Percentiles rank a stretch among this genome's conserved stretches.
phyloP scores from a whole-genome alignment of 495 filamentous ascomycete genomes.

The Penicillium coprophilum region DNA sequence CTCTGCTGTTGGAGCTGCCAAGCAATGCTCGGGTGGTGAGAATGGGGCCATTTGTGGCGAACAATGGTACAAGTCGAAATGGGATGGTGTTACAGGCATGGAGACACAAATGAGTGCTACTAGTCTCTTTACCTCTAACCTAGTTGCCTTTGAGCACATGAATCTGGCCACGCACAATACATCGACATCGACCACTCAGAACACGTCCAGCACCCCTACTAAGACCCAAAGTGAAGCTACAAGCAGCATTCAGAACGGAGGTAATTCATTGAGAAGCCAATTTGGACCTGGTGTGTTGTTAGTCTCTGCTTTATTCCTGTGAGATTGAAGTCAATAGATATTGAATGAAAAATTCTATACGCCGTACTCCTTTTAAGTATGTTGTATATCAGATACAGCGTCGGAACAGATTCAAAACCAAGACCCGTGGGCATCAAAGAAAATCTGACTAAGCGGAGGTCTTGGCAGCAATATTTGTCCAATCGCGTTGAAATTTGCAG shows the following conservation, averaged over 20 bases:
- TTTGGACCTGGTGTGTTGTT: too few species aligned
- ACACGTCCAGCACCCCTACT: not conserved
- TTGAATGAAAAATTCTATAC: too few species aligned
- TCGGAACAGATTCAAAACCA: too few species aligned
- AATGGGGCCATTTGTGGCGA: conserved; percentile 65
- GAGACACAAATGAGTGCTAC: conserved; percentile 35
- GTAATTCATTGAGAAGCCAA: too few species aligned
- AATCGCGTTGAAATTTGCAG: not conserved
- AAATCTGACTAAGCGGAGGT: too few species aligned
- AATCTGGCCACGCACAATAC: conserved; percentile 17
- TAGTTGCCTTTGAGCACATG: conserved; percentile 37
- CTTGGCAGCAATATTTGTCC: not conserved
- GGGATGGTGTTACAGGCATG: conserved; percentile 61
- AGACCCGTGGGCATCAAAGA: too few species aligned
- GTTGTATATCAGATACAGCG: too few species aligned
- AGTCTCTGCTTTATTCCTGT: too few species aligned
- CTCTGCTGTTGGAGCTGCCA: conserved; percentile 65
- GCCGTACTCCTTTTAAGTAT: too few species aligned
- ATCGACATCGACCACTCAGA: conserved; percentile 5
- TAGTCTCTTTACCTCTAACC: conserved; percentile 55
- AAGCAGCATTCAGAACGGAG: too few species aligned
- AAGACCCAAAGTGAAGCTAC: not conserved
- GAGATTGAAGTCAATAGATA: too few species aligned
- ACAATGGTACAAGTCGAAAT: conserved; percentile 61
- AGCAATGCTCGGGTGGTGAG: conserved; percentile 52